Evolutionary conservation across 2,329 filamentous ascomycete species (phyloP).

Genomic region (Calonectria multiphialidica): DNA sequence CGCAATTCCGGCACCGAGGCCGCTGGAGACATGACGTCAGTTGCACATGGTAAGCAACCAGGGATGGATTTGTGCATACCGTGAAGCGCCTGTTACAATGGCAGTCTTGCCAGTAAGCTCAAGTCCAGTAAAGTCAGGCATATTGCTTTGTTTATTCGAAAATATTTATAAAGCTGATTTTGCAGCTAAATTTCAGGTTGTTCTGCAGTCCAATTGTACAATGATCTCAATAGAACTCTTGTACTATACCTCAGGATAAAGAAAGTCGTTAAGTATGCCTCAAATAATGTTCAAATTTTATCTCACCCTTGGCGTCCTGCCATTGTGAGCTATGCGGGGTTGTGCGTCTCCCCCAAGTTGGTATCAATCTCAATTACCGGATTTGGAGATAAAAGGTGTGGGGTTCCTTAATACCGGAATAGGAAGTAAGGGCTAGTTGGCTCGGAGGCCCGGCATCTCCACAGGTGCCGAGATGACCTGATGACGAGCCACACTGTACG

Average conservation of each 20-base stretch:
- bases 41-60: no score
- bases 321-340: background rate
- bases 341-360: background rate
- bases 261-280: background rate
- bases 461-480: background rate
- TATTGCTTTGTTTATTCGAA: background rate
- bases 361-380: background rate
- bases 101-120: constrained; percentile 41
- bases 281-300: background rate
- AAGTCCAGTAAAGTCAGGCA: constrained; percentile 33
- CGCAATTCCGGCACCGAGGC: constrained; percentile 35
- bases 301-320: background rate
- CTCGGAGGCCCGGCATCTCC: background rate
- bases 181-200: background rate
- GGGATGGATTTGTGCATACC: background rate
- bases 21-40: constrained; percentile 11
- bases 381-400: background rate
- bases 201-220: background rate
- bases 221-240: background rate
- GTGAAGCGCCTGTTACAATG: constrained; percentile 38
- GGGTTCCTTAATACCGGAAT: background rate
- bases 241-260: background rate
- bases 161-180: background rate
- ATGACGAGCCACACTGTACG: background rate
- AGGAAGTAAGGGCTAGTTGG: background rate